phyloP scores from a whole-genome alignment of 2,329 filamentous ascomycete species.

The Cladosporium sp. region DNA sequence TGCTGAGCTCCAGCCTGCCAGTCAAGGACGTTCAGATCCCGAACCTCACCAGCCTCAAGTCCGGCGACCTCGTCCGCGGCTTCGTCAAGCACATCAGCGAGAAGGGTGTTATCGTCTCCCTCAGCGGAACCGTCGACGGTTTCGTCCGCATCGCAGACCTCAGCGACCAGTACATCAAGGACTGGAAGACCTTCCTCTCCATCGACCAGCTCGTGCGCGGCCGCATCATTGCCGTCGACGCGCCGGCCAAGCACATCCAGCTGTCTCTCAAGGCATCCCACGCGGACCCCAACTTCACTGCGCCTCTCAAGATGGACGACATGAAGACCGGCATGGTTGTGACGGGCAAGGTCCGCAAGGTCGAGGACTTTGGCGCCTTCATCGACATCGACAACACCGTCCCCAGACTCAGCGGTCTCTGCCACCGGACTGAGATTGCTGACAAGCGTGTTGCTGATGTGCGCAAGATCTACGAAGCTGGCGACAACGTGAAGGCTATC shows the following conservation, averaged over 20 bases:
- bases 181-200: constrained; percentile 88
- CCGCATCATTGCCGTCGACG: constrained; percentile 68
- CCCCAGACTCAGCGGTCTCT: constrained; percentile 83
- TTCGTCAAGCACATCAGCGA: constrained; percentile 88
- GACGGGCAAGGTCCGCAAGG: constrained; percentile 85
- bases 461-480: constrained; percentile 81
- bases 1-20: constrained; percentile 75
- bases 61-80: constrained; percentile 76
- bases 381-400: constrained; percentile 76
- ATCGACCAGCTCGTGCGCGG: constrained; percentile 87
- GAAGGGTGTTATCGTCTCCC: constrained; percentile 78
- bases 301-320: constrained; percentile 67
- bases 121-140: constrained; percentile 75
- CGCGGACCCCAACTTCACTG: constrained; percentile 70
- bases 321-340: constrained; percentile 73
- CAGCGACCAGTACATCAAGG: constrained; percentile 85
- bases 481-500: constrained; percentile 88
- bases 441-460: constrained; percentile 76
- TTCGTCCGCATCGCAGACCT: constrained; percentile 82
- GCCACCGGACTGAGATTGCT: constrained; percentile 87
- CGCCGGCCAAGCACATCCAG: constrained; percentile 64
- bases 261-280: constrained; percentile 82
- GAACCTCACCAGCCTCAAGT: constrained; percentile 61
- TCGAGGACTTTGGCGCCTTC: constrained; percentile 93
- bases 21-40: constrained; percentile 77